Evolutionary conservation across 108 stramenopile species (phyloP), one percentile per base, ranked within the genome.

Genomic region (Nitzschia putrida): DNA sequence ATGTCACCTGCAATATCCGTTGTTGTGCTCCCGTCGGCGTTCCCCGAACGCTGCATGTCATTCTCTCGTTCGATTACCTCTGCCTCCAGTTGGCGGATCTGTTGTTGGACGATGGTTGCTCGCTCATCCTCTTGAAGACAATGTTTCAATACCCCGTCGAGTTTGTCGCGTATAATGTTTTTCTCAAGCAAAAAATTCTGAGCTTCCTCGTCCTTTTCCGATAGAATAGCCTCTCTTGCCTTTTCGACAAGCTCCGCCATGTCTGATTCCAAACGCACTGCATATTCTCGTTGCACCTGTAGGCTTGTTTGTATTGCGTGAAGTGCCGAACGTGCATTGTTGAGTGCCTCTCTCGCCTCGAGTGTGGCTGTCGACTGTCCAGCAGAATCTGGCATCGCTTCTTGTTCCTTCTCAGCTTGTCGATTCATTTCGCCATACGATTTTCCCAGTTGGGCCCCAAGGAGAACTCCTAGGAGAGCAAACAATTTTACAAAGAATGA

Each of bases 341-440:
- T 69, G 26, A 94, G 63, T 21, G 87, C 85, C 29, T 34, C 29
- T 34, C 29, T 34, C 4, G 29, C 29, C 29, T 34, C 29, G 29
- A 34, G 29, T 34, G 29, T 34, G 9, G 69, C 18, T 5, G 88
- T 90, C 26, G 83, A 66, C 60, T 94, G 85, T 52, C 79, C 71
- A 14, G 90, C 90, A 53, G 81, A 71, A 13, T 87, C 82, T 20
- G 89, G 68, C 93, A 91, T 91, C n/a, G 89, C 90, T 37, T 80
- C 70, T 22, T 83, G 73, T 70, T 80, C 79, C 87, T 91, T 88
- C 72, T 91, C 93, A 25, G 88, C 83, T 66, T 83, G 61, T 50
- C 84, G 68, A 53, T 75, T 75, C 21, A 74, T 55, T 6, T 71
- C 63, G 10, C 90, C 93, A 20, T 90, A 56, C 12, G 80, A 80